A percentile compares a stretch with the other conserved stretches of the same genome.
These are phyloP conservation scores for Rhodotorula sp. DNA, from an alignment of 1,284 basidiomycete species.

Conservation along the genomic window DNA sequence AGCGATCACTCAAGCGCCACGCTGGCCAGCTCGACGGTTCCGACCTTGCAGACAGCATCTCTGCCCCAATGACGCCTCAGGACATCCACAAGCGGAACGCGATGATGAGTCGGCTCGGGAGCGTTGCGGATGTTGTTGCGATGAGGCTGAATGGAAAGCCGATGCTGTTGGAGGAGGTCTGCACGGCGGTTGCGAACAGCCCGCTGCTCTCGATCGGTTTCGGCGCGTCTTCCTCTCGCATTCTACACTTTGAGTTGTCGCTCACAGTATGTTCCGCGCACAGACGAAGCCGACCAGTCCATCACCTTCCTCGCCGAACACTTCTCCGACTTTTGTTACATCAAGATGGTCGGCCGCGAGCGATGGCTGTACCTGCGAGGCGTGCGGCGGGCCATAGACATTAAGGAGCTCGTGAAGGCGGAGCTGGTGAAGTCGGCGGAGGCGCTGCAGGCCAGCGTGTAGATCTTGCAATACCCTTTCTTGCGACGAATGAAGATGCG, in stretches of 20 bases:
- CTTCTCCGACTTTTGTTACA: slow-evolving; percentile 34
- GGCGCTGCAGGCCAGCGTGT: neutral
- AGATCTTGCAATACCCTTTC: neutral
- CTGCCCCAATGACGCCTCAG: neutral
- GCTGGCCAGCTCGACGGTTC: neutral
- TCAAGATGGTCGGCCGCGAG: slow-evolving; percentile 26
- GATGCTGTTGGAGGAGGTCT: slow-evolving; percentile 32
- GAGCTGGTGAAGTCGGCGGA: slow-evolving; percentile 12
- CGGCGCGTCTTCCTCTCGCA: slow-evolving; percentile 3
- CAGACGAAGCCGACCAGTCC: slow-evolving; percentile 34
- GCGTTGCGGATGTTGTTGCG: slow-evolving; percentile 36
- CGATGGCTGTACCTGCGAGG: slow-evolving; percentile 28
- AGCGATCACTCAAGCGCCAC: slow-evolving; percentile 29
- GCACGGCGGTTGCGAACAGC: slow-evolving; percentile 28
- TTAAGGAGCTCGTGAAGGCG: slow-evolving; percentile 23
- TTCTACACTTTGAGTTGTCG: neutral
- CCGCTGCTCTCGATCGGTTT: slow-evolving; percentile 29
- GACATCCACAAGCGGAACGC: slow-evolving; percentile 30
- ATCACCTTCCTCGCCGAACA: slow-evolving; percentile 24
- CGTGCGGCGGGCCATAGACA: slow-evolving; percentile 15
- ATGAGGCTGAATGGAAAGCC: slow-evolving; percentile 25
- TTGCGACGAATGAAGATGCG: too few species aligned
- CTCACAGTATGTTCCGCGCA: neutral
- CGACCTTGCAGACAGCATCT: neutral
- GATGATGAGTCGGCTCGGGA: slow-evolving; percentile 32